phyloP scores from a whole-genome alignment of 768 basidiomycete species.

The Boletus rubescentipes region DNA sequence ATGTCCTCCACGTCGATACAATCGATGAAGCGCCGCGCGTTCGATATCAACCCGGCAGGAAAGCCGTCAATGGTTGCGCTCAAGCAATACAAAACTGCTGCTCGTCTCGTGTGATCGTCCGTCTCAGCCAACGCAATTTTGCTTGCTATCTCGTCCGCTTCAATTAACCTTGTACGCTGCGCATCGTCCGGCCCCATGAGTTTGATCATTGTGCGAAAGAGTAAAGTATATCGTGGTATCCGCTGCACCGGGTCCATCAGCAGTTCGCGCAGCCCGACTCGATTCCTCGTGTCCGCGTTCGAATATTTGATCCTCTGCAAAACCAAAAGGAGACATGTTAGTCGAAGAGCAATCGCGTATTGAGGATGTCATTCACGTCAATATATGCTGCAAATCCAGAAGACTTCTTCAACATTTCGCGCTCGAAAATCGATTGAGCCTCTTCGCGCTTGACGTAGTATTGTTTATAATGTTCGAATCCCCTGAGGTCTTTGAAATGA shows the following conservation, averaged over 20 bases:
- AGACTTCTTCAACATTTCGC: conserved; percentile 75
- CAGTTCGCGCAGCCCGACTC: conserved; percentile 85
- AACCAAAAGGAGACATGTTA: background rate
- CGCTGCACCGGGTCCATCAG: conserved; percentile 97
- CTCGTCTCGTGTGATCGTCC: conserved; percentile 88
- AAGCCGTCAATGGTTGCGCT: conserved; percentile 86
- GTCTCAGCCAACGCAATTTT: conserved; percentile 90
- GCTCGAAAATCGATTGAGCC: conserved; percentile 84
- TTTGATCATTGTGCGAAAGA: conserved; percentile 92
- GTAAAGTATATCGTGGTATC: conserved; percentile 89
- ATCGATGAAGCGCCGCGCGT: conserved; percentile 84
- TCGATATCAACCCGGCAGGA: conserved; percentile 87
- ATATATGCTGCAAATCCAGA: conserved; percentile 85
- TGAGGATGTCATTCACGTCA: conserved; percentile 59
- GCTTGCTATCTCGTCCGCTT: conserved; percentile 85
- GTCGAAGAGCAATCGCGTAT: conserved; percentile 10
- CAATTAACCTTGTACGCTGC: conserved; percentile 73
- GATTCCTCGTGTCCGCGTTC: conserved; percentile 68
- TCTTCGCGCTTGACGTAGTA: conserved; percentile 94
- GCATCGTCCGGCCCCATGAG: conserved; percentile 78
- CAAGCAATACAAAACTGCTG: conserved; percentile 84
- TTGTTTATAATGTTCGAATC: conserved; percentile 89
- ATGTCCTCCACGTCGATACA: conserved; percentile 92
- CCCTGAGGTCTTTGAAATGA: conserved; percentile 81
- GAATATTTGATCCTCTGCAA: conserved; percentile 84